These are phyloP conservation scores for Venturia effusa DNA, from an alignment of 2,329 filamentous ascomycete species.

Conservation along the genomic window DNA sequence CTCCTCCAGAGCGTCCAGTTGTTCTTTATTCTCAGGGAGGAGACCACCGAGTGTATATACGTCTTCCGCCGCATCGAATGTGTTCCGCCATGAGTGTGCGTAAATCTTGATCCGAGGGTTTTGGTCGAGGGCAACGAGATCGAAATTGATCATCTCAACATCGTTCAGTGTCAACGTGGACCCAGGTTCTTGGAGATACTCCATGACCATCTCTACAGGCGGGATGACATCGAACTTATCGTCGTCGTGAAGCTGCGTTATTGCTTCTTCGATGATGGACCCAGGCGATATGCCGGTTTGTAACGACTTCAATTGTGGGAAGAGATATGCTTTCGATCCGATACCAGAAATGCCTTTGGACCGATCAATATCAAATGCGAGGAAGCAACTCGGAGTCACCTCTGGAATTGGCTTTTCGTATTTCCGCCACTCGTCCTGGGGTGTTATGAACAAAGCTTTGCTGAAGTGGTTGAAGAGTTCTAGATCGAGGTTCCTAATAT, in stretches of 20 bases:
- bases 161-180: background rate
- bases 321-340: background rate
- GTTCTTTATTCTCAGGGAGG: background rate
- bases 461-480: conserved; percentile 1
- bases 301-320: background rate
- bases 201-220: background rate
- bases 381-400: background rate
- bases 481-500: background rate
- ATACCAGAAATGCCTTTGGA: background rate
- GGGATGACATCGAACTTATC: background rate
- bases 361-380: background rate
- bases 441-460: background rate
- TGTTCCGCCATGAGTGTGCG: background rate
- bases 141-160: background rate
- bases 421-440: background rate
- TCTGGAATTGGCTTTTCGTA: background rate
- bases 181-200: background rate
- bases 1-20: background rate
- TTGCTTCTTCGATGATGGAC: background rate
- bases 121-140: background rate
- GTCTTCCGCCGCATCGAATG: background rate
- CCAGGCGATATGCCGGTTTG: background rate
- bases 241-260: background rate
- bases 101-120: background rate
- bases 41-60: background rate